Evolutionary conservation across 306 rosid species (phyloP).

Genomic region (Calophaca sinica): DNA sequence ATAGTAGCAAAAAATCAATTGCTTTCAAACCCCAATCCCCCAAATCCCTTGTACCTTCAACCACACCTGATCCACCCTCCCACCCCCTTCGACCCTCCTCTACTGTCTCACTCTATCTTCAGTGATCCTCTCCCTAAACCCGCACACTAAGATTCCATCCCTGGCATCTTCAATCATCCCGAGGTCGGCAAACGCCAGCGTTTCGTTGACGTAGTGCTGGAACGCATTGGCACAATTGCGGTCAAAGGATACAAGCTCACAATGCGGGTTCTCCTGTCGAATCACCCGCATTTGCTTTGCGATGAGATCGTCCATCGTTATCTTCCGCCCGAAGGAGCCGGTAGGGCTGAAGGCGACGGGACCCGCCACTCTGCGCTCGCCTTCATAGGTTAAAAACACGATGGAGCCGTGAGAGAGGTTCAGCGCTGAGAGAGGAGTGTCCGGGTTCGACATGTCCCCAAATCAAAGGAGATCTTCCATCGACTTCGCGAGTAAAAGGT

Average conservation of each 20-base stretch:
- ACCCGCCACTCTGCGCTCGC: conserved; percentile 79
- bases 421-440: conserved; percentile 62
- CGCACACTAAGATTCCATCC: too few relatives aligned
- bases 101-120: too few relatives aligned
- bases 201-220: conserved; percentile 88
- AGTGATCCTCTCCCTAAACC: too few relatives aligned
- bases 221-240: conserved; percentile 91
- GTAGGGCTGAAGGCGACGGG: conserved; percentile 66
- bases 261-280: conserved; percentile 88
- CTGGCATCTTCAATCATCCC: too few relatives aligned
- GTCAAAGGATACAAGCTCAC: conserved; percentile 88
- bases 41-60: too few relatives aligned
- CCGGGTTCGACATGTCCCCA: conserved; percentile 74
- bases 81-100: too few relatives aligned
- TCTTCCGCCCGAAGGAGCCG: conserved; percentile 95
- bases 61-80: too few relatives aligned
- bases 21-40: too few relatives aligned
- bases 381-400: conserved; percentile 72
- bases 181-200: conserved; percentile 88
- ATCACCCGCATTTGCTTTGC: conserved; percentile 91
- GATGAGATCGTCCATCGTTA: conserved; percentile 98
- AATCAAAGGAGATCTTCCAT: conserved; percentile 69
- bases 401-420: conserved; percentile 81
- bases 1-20: too few relatives aligned
- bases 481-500: conserved; percentile 73